Evolutionary conservation across 2,329 filamentous ascomycete genomes (phyloP).

Genomic region (Clonostachys chloroleuca): DNA sequence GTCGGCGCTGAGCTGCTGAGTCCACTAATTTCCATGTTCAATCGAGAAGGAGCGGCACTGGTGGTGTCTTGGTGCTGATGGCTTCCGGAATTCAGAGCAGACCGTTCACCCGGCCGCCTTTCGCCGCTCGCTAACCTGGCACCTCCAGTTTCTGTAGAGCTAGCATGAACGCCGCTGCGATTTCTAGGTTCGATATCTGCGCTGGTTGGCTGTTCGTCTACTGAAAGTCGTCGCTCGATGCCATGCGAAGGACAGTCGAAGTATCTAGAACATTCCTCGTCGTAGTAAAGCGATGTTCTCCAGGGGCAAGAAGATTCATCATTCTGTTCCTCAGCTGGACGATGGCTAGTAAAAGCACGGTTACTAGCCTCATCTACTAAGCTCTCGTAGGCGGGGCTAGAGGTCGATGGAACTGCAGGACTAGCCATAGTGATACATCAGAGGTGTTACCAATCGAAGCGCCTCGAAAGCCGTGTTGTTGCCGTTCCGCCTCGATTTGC

Average conservation of each 20-base stretch:
- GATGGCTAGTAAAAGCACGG: conserved; percentile 10
- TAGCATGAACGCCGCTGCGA: too few relatives aligned
- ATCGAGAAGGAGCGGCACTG: too few relatives aligned
- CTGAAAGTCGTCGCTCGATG: conserved; percentile 28
- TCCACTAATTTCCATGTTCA: too few relatives aligned
- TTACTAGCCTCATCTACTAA: conserved; percentile 23
- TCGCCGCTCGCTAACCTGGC: too few relatives aligned
- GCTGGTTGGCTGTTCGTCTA: conserved; percentile 10
- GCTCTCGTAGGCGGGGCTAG: background rate
- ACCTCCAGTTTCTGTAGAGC: too few relatives aligned
- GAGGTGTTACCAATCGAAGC: too few relatives aligned
- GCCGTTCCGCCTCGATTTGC: too few relatives aligned
- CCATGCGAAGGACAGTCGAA: conserved; percentile 44
- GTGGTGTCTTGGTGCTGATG: too few relatives aligned
- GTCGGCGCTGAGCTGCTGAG: too few relatives aligned
- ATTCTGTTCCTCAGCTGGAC: conserved; percentile 1
- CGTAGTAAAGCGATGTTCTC: conserved; percentile 28
- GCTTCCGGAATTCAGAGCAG: too few relatives aligned
- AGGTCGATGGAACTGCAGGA: background rate
- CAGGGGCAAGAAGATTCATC: conserved; percentile 23
- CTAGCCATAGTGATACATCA: conserved; percentile 1
- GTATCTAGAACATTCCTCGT: conserved; percentile 39
- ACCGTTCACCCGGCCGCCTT: too few relatives aligned
- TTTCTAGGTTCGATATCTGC: background rate
- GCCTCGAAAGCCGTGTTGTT: too few relatives aligned